These are phyloP conservation scores for Blastobotrys attinorum DNA, from an alignment of 805 yeast species.

Conservation along the genomic window DNA sequence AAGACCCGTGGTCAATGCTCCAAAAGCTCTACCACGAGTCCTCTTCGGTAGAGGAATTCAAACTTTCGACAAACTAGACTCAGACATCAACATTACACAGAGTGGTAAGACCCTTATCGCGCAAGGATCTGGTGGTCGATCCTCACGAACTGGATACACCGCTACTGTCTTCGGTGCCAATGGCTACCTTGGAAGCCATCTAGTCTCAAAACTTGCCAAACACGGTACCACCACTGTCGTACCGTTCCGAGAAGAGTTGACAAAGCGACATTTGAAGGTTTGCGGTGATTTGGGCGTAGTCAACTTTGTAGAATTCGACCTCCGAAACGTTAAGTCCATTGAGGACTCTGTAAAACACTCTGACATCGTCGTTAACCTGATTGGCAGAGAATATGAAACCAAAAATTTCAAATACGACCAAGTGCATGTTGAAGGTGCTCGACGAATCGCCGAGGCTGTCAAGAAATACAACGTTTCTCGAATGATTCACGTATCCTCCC, in stretches of 20 bases:
- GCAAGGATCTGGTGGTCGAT: constrained; percentile 69
- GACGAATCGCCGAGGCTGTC: constrained; percentile 67
- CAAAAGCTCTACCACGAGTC: neutral
- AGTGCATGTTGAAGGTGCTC: constrained; percentile 70
- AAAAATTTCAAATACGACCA: constrained; percentile 79
- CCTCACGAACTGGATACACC: constrained; percentile 80
- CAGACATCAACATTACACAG: constrained; percentile 57
- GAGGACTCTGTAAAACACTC: constrained; percentile 72
- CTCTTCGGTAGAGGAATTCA: constrained; percentile 18
- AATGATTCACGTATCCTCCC: constrained; percentile 69
- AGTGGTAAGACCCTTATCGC: constrained; percentile 66
- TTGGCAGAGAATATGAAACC: constrained; percentile 69
- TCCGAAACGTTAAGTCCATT: constrained; percentile 67
- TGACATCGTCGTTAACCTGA: constrained; percentile 73
- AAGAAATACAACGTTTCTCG: constrained; percentile 66
- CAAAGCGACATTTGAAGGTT: constrained; percentile 69
- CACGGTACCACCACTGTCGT: constrained; percentile 73
- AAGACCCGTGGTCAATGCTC: neutral
- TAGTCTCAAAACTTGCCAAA: constrained; percentile 65
- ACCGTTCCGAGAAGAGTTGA: constrained; percentile 77
- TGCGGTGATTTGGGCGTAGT: constrained; percentile 85
- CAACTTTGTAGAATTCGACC: constrained; percentile 72
- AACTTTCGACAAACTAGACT: constrained; percentile 33
- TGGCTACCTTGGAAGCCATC: constrained; percentile 70
- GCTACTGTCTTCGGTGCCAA: constrained; percentile 83